Evolutionary conservation across 331 rosid genomes (phyloP), one percentile per base, ranked within the genome.

Genomic region (Telfairia occidentalis): DNA sequence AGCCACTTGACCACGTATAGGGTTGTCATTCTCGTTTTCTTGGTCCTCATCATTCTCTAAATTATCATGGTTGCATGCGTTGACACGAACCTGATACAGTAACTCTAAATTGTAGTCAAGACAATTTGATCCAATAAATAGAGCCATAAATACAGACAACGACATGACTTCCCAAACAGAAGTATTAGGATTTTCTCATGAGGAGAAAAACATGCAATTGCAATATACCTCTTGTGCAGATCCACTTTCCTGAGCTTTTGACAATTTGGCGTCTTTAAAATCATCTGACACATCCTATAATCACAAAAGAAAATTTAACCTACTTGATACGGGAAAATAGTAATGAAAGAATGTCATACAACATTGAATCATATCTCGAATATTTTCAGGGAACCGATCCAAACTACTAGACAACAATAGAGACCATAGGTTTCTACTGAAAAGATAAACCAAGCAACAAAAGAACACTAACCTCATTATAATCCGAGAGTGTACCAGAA

Each of bases 1-100:
- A 11, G 4, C 87, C 55, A 59, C 89, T 59, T 82, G 80, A 38
- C 83, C 85, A 65, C 66, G 73, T 38, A 84, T 86, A 2, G 91
- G 84, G 78, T 71, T 65, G 28, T 84, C 88, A 55, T 83, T 81
- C 74, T 65, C 80, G 26, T 78, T 81, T 34, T 77, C 87, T 77
- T 70, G 82, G 28, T 61, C 81, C 67, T 73, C 38, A 60, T 21
- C 83, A 59, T 21, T 64, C 19, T 77, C 79, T 75, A 58, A 45
- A 49, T 37, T 57, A 53, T 40, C 72, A 35, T 19, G 35, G 32
- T 29, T 9, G 16, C 46, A 78, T 35, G 81, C 10, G 12, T 78
- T 50, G 18, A 26, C 80, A 71, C 13, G 19, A 4, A 48, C 98
- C 98, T 92, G 85, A 67, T 26, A 81, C 18, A 46, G 75, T 55